Conservation (phyloP, 345 rosid species). For the Aquilaria malaccensis region DNA sequence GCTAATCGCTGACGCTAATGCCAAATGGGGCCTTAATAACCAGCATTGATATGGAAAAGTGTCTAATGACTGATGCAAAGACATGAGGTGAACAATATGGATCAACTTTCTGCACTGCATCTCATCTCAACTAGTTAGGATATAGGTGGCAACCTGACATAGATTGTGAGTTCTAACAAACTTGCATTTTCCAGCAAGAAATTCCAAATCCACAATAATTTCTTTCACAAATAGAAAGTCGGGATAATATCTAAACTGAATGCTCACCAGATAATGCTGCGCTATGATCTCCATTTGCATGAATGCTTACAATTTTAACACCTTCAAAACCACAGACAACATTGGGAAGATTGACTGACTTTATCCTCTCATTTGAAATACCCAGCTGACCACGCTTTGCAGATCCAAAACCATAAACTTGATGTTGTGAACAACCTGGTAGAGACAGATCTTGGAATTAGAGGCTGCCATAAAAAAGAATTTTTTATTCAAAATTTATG, state of each 20-base stretch:
- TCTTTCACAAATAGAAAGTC: neutral
- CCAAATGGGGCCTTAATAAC: neutral
- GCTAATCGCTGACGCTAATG: too few relatives aligned
- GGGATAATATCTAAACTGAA: neutral
- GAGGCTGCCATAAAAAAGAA: neutral
- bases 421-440: constrained; percentile 32
- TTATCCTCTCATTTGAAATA: constrained; percentile 29
- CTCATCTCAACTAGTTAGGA: too few relatives aligned
- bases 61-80: too few relatives aligned
- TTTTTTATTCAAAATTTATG: neutral
- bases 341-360: constrained; percentile 48
- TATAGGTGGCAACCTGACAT: too few relatives aligned
- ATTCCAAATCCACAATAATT: neutral
- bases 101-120: too few relatives aligned
- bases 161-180: too few relatives aligned
- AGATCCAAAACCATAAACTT: constrained; percentile 72
- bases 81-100: too few relatives aligned
- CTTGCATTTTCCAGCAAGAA: too few relatives aligned
- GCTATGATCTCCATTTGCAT: constrained; percentile 86
- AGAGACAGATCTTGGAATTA: constrained; percentile 3
- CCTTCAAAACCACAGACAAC: constrained; percentile 42
- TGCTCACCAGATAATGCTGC: constrained; percentile 65
- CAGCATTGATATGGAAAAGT: constrained; percentile 1
- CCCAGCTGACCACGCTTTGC: constrained; percentile 92
- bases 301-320: constrained; percentile 37